These are phyloP conservation scores for Rhododendron ferrugineum DNA, from an alignment of 148 eudicot species.

Conservation along the genomic window DNA sequence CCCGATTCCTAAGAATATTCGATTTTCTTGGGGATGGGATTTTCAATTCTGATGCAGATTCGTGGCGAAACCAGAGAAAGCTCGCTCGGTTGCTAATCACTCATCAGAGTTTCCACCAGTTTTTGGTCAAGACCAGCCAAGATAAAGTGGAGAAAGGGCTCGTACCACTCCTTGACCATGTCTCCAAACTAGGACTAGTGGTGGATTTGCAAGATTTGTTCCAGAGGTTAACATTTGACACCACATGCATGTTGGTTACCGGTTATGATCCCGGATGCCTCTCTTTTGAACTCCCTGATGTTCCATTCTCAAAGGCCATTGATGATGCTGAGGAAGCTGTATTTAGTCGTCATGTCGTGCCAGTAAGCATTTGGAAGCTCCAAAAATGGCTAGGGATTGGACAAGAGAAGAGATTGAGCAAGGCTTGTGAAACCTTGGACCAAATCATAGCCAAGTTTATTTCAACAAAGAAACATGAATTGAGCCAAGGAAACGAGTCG, in stretches of 20 bases:
- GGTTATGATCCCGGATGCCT: not conserved
- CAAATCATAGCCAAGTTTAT: not conserved
- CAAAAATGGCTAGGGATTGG: not conserved
- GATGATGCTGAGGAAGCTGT: not conserved
- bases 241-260: not conserved
- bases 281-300: not conserved
- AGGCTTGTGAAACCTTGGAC: not conserved
- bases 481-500: not conserved
- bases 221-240: not conserved
- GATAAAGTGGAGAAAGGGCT: not conserved
- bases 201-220: not conserved
- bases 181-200: not conserved
- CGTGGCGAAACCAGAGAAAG: not conserved
- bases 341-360: not conserved
- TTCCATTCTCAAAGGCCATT: not conserved
- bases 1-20: not conserved
- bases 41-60: not conserved
- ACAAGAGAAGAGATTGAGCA: not conserved
- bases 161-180: not conserved
- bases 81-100: not conserved
- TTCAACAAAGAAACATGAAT: not conserved
- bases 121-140: not conserved
- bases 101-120: not conserved
- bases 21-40: not conserved
- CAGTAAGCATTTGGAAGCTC: not conserved